phyloP scores from a whole-genome alignment of 2,329 filamentous ascomycete genomes.

The Epicoccum sorghinum region DNA sequence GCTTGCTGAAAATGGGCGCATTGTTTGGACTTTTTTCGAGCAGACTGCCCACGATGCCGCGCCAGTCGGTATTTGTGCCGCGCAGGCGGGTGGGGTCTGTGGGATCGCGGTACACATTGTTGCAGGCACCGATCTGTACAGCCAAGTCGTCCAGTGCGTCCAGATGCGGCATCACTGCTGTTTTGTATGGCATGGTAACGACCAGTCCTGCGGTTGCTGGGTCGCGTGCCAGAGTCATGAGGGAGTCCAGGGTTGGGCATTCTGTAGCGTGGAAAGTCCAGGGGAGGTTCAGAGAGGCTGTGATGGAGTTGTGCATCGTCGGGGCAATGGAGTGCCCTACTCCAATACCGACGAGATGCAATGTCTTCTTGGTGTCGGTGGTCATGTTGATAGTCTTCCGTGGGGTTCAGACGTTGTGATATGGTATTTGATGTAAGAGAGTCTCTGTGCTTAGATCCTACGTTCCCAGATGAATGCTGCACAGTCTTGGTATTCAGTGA shows the following conservation, averaged over 20 bases:
- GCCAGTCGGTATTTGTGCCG: constrained; percentile 14
- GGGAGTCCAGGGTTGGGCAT: constrained; percentile 3
- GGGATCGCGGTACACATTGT: constrained; percentile 9
- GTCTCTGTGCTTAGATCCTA: too few species aligned
- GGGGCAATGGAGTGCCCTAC: constrained; percentile 13
- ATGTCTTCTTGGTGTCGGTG: neutral
- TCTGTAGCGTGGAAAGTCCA: constrained; percentile 12
- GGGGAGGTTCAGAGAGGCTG: constrained; percentile 1
- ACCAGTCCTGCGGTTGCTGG: constrained; percentile 7
- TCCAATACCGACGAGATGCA: constrained; percentile 9
- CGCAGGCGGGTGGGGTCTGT: neutral
- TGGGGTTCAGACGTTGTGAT: neutral
- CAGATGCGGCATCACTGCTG: constrained; percentile 5
- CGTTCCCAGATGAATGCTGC: too few species aligned
- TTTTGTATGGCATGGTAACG: constrained; percentile 15
- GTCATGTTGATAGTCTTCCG: neutral
- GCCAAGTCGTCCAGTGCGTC: constrained; percentile 9
- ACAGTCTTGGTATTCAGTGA: too few species aligned
- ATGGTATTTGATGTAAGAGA: too few species aligned
- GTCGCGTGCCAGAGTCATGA: constrained; percentile 1
- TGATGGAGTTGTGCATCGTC: constrained; percentile 12
- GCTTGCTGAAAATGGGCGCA: neutral
- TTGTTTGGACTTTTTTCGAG: constrained; percentile 6
- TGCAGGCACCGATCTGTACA: constrained; percentile 8
- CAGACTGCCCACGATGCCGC: constrained; percentile 9